phyloP scores from a whole-genome alignment of 2,329 filamentous ascomycete genomes.

The Byssochlamys sp. region DNA sequence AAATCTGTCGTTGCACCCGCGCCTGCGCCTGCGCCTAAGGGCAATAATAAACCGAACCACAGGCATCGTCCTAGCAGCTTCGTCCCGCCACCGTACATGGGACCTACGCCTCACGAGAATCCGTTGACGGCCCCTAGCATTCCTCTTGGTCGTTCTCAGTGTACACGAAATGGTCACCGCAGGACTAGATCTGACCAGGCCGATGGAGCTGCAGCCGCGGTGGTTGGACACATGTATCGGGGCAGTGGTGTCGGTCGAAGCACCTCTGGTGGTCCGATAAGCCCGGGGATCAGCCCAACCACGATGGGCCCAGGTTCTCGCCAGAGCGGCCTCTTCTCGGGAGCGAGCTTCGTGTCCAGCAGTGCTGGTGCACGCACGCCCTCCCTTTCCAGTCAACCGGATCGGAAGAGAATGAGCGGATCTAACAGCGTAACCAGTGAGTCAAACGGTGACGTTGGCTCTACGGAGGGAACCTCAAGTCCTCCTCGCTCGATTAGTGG shows the following conservation, averaged over 20 bases:
- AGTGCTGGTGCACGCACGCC: constrained; percentile 46
- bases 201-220: constrained; percentile 49
- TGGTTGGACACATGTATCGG: constrained; percentile 85
- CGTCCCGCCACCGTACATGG: constrained; percentile 28
- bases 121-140: constrained; percentile 41
- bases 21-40: not conserved
- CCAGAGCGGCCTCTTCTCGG: constrained; percentile 29
- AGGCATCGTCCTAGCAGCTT: constrained; percentile 40
- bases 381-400: constrained; percentile 40
- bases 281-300: constrained; percentile 45
- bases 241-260: constrained; percentile 41
- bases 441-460: constrained; percentile 35
- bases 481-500: constrained; percentile 57
- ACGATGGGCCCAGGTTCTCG: constrained; percentile 31
- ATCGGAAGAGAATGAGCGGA: constrained; percentile 51
- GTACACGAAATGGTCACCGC: constrained; percentile 34
- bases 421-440: constrained; percentile 51
- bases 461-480: constrained; percentile 39
- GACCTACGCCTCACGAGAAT: constrained; percentile 35
- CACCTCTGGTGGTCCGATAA: constrained; percentile 45
- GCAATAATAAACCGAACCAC: constrained; percentile 23
- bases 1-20: constrained; percentile 44
- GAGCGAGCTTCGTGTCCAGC: constrained; percentile 43
- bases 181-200: constrained; percentile 42
- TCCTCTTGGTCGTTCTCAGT: constrained; percentile 34